Evolutionary conservation across 768 basidiomycete genomes (phyloP).

Genomic region (Grammothele lineata): DNA sequence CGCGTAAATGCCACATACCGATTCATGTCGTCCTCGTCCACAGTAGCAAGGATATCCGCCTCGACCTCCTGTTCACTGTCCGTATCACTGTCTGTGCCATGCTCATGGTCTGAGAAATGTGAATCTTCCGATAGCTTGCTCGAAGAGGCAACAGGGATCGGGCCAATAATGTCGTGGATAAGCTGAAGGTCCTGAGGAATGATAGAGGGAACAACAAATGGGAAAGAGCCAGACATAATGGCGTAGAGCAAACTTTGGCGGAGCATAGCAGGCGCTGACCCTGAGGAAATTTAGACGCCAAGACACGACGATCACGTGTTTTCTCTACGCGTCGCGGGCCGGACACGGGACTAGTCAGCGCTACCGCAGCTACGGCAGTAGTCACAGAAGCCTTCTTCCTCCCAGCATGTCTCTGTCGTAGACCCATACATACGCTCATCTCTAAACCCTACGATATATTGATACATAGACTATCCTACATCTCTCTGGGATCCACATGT

Average conservation of each 20-base stretch:
- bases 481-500: too few species aligned
- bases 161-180: constrained; percentile 62
- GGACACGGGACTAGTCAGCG: too few species aligned
- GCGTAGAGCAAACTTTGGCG: too few species aligned
- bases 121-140: constrained; percentile 2
- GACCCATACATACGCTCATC: too few species aligned
- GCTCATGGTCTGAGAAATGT: constrained; percentile 26
- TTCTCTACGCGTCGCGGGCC: too few species aligned
- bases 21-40: constrained; percentile 34
- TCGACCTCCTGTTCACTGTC: constrained; percentile 75
- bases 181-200: constrained; percentile 73
- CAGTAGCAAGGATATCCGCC: constrained; percentile 44
- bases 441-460: too few species aligned
- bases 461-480: too few species aligned
- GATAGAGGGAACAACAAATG: constrained; percentile 56
- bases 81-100: constrained; percentile 40
- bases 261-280: too few species aligned
- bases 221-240: constrained; percentile 6
- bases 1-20: not conserved
- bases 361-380: too few species aligned
- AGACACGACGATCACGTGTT: constrained; percentile 2
- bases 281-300: not conserved
- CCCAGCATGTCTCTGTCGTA: too few species aligned
- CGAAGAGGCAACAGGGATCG: constrained; percentile 12
- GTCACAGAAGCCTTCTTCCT: too few species aligned